Percentiles rank a stretch among this genome's conserved stretches.
Evolutionary conservation across 1,284 basidiomycete genomes (phyloP).

Genomic region (Apiotrichum veenhuisii): DNA sequence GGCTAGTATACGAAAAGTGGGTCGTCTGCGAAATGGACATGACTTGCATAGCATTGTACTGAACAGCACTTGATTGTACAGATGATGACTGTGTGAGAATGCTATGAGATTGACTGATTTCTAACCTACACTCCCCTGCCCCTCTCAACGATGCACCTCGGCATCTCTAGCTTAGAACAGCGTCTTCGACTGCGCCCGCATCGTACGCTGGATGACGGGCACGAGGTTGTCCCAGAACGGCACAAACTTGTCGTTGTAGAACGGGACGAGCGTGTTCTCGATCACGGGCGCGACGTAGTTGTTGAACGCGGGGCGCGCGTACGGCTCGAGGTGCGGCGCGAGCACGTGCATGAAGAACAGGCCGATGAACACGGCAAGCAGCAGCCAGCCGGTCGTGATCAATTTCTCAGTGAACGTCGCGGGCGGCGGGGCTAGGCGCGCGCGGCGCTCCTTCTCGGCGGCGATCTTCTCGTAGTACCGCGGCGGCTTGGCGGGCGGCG

Average conservation of each 20-base stretch:
- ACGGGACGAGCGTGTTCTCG: background rate
- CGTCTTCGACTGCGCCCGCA: background rate
- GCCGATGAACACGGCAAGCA: constrained; percentile 3
- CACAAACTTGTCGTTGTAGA: background rate
- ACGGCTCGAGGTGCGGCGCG: constrained; percentile 1
- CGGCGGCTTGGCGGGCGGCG: constrained; percentile 17
- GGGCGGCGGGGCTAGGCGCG: constrained; percentile 6
- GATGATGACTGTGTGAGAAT: background rate
- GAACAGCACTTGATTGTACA: no score
- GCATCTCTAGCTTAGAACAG: background rate
- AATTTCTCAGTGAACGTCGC: background rate
- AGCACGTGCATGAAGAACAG: constrained; percentile 1
- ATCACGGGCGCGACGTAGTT: background rate
- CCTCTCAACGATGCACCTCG: no score
- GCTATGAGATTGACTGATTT: no score
- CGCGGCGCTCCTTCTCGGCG: constrained; percentile 11
- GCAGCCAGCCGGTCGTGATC: background rate
- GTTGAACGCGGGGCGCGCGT: background rate
- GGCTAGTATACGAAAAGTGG: no score
- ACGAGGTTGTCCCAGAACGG: constrained; percentile 1
- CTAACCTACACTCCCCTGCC: no score
- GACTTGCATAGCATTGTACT: no score
- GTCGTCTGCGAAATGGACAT: no score
- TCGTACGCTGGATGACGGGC: background rate
- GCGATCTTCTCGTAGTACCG: constrained; percentile 24